Conservation (phyloP, 73 alveolate species). For the Paramecium biaurelia region DNA sequence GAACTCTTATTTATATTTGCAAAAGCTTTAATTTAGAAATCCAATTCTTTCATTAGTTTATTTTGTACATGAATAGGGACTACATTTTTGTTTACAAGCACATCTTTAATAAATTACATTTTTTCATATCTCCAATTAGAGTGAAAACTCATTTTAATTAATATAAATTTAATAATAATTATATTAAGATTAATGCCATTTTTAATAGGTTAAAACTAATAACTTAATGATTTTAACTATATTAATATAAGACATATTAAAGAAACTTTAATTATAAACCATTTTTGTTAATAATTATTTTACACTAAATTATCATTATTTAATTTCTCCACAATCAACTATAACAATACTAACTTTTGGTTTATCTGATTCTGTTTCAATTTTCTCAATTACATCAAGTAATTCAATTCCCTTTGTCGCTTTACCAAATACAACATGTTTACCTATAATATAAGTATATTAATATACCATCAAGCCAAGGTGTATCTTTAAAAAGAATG, state of each 20-base stretch:
- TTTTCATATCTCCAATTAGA: background rate
- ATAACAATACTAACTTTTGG: constrained; percentile 82
- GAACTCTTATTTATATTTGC: background rate
- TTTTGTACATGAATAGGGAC: background rate
- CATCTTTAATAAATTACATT: background rate
- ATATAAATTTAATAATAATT: background rate
- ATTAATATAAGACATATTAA: no score
- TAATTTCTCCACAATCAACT: constrained; percentile 84
- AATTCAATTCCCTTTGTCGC: constrained; percentile 85
- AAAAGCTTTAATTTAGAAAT: background rate
- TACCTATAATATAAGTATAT: constrained; percentile 26
- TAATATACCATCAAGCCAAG: constrained; percentile 83
- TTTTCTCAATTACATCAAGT: constrained; percentile 72
- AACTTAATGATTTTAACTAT: background rate
- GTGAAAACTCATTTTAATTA: background rate
- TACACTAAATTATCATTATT: background rate
- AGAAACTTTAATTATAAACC: background rate
- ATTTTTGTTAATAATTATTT: background rate
- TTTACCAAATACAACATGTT: constrained; percentile 97
- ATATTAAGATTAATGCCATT: background rate
- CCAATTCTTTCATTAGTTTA: background rate
- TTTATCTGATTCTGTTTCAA: constrained; percentile 85
- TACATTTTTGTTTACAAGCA: background rate
- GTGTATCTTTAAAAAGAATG: constrained; percentile 81
- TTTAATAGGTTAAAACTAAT: background rate